Evolutionary conservation across 2,329 filamentous ascomycete species (phyloP).

Genomic region (Sarocladium brachiariae): DNA sequence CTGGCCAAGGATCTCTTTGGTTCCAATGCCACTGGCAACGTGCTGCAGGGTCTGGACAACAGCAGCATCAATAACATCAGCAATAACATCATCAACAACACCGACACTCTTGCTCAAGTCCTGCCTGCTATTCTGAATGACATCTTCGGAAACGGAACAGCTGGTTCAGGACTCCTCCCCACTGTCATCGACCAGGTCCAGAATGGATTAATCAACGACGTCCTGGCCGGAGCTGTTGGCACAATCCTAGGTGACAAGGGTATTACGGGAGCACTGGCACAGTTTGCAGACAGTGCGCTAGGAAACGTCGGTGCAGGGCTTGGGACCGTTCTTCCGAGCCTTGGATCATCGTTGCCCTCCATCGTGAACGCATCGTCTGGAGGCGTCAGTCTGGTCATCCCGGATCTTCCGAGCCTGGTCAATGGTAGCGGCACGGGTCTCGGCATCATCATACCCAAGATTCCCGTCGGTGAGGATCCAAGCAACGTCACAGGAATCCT

Average conservation of each 20-base stretch:
- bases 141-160: conserved; percentile 4
- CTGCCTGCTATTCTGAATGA: conserved; percentile 4
- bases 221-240: not conserved
- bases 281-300: conserved; percentile 3
- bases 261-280: not conserved
- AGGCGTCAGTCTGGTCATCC: conserved; percentile 1
- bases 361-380: not conserved
- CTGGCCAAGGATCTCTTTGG: conserved; percentile 3
- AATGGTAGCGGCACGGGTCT: not conserved
- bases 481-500: not conserved
- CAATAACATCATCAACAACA: too few species aligned
- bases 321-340: not conserved
- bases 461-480: not conserved
- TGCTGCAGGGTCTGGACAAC: not conserved
- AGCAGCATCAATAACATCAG: too few species aligned
- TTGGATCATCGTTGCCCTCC: not conserved
- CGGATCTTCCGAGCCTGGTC: not conserved
- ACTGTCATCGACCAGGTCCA: not conserved
- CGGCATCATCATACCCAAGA: not conserved
- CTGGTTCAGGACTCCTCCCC: not conserved
- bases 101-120: not conserved
- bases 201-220: conserved; percentile 1
- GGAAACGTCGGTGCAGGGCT: not conserved
- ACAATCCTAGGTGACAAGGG: not conserved
- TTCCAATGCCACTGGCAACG: not conserved